Base-by-base conservation (phyloP, 495 filamentous ascomycete genomes). In the Neurospora sublineolata region DNA sequence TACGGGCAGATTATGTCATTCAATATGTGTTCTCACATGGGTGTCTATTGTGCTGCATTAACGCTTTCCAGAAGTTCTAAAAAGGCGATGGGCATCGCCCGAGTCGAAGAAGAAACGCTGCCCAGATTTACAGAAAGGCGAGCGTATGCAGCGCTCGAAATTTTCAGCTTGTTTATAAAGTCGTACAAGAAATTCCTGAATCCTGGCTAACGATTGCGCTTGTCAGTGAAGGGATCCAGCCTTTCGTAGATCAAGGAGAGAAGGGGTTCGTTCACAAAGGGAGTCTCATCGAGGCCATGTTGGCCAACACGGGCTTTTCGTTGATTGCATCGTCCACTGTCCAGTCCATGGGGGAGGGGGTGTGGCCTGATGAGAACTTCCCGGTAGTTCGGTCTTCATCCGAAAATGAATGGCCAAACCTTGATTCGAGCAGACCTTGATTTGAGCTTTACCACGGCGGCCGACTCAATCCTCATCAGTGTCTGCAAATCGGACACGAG, bases 401-500 rank as follows among this genome's bases (percentile, higher is more conserved):
- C 44, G 23, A 12, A 14, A 27, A 58, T 10, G 10, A 42, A 39
- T 39, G 37, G 40, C 11, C 46, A 14, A 4, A 58, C 46, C 42
- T 40, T 4, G 12, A 20, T n/a, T n/a, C n/a, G n/a, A n/a, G n/a
- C n/a, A n/a, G n/a, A n/a, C n/a, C n/a, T 36, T 4, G 33, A 36
- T 36, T 36, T 3, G 0, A 10, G 20, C 20, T 23, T 58, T 3
- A 58, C 46, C 46, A 58, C 1, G 40, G 6, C 16, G n/a, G 23
- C 3, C 41, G 16, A 12, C 8, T 37, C 12, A 42, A 27, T 11
- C 18, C 30, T 52, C 39, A n/a, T 12, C 52, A 4, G 33, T 36
- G 37, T 64, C 72, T 8, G 70, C 70, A 64, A 74, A 72, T 69
- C 70, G 37, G 1, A 74, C 72, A 14, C 69, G 67, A 0, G 14